These are phyloP conservation scores for Plasmodium gallinaceum DNA, from an alignment of 169 alveolate genomes.

Conservation along the genomic window DNA sequence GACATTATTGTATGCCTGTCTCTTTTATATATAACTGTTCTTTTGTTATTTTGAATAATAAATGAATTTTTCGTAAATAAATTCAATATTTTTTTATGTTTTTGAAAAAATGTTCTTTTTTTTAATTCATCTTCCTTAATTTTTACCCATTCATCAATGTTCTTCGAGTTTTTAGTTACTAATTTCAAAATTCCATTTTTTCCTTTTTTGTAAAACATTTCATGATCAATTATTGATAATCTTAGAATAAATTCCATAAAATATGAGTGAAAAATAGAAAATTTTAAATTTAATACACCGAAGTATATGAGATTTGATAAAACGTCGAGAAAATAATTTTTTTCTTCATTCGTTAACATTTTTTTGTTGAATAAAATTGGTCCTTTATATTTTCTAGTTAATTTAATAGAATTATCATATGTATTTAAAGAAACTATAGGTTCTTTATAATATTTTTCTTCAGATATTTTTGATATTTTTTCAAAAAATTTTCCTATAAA, in stretches of 20 bases:
- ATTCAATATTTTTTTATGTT: constrained; percentile 70
- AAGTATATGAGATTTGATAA: constrained; percentile 83
- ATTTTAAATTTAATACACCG: constrained; percentile 84
- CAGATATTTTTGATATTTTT: constrained; percentile 78
- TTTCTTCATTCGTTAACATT: constrained; percentile 76
- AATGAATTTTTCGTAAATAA: constrained; percentile 52
- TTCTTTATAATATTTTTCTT: constrained; percentile 74
- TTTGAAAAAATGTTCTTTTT: constrained; percentile 60
- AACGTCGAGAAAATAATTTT: constrained; percentile 82
- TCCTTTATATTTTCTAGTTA: constrained; percentile 75
- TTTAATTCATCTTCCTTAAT: constrained; percentile 61
- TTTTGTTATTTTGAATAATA: constrained; percentile 71
- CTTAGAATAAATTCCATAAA: constrained; percentile 81
- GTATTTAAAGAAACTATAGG: constrained; percentile 79
- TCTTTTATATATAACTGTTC: constrained; percentile 48
- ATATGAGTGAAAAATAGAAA: constrained; percentile 85
- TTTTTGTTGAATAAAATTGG: constrained; percentile 27
- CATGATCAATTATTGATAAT: constrained; percentile 76
- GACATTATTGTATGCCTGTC: constrained; percentile 71
- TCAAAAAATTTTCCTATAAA: constrained; percentile 76
- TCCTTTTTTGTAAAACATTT: constrained; percentile 75
- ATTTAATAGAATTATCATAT: constrained; percentile 76
- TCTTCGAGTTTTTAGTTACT: constrained; percentile 67
- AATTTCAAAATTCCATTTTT: constrained; percentile 78
- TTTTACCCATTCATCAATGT: constrained; percentile 65